phyloP scores from a whole-genome alignment of 108 stramenopile genomes.

The Thalassiosira profunda region DNA sequence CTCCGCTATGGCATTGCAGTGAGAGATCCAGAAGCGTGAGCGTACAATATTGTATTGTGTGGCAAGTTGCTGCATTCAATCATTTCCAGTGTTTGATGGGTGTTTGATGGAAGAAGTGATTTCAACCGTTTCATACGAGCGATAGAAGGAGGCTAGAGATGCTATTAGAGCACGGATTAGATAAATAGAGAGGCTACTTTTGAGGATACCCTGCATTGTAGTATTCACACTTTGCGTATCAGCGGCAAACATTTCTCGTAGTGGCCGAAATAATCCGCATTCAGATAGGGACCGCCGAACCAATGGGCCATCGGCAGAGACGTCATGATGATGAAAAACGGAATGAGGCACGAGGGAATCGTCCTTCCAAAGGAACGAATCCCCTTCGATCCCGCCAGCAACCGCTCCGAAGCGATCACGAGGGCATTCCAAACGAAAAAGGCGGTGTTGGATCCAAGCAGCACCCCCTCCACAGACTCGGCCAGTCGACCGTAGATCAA shows the following conservation, averaged over 20 bases:
- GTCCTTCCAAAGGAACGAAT: conserved; percentile 17
- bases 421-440: conserved; percentile 79
- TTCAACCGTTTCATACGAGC: too few species aligned
- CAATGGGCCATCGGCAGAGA: conserved; percentile 68
- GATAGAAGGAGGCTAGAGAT: too few species aligned
- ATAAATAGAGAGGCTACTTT: too few species aligned
- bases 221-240: conserved; percentile 15
- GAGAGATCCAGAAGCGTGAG: too few species aligned
- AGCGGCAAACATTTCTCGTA: conserved; percentile 18
- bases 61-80: too few species aligned
- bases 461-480: conserved; percentile 6
- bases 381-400: conserved; percentile 19
- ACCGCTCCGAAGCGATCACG: conserved; percentile 50
- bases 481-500: conserved; percentile 29
- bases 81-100: too few species aligned
- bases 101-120: too few species aligned
- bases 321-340: conserved; percentile 47
- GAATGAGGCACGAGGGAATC: conserved; percentile 46
- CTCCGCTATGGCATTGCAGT: too few species aligned
- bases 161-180: too few species aligned
- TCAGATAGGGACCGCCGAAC: conserved; percentile 43
- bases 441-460: conserved; percentile 46
- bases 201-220: too few species aligned
- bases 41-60: too few species aligned
- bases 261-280: conserved; percentile 37